Evolutionary conservation across 306 rosid species (phyloP).

Genomic region (Cercis canadensis): DNA sequence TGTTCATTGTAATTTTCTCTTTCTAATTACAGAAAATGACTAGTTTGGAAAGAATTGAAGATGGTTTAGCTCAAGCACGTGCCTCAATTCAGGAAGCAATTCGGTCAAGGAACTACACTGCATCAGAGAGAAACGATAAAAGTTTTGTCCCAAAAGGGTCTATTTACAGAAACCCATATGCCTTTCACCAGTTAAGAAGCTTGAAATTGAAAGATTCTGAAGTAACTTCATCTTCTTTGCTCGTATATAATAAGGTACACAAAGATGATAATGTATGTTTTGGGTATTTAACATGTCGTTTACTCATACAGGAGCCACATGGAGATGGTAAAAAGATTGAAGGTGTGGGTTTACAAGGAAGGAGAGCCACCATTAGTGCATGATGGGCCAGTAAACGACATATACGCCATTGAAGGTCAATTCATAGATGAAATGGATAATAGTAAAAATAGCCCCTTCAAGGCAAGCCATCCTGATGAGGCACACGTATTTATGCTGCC

Average conservation of each 20-base stretch:
- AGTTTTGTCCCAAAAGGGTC: conserved; percentile 39
- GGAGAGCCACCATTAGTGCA: conserved; percentile 68
- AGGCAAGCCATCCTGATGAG: conserved; percentile 51
- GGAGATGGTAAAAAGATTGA: conserved; percentile 69
- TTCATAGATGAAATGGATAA: conserved; percentile 71
- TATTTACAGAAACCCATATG: conserved; percentile 39
- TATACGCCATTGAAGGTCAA: conserved; percentile 74
- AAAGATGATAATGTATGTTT: no score
- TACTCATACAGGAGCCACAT: conserved; percentile 52
- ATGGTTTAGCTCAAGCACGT: conserved; percentile 39
- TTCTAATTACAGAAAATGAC: conserved; percentile 33
- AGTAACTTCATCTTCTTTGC: not conserved
- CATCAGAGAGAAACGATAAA: not conserved
- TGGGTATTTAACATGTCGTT: no score
- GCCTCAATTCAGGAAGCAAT: conserved; percentile 43
- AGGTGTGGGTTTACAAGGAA: conserved; percentile 68
- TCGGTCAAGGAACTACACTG: conserved; percentile 14
- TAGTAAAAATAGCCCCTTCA: conserved; percentile 49
- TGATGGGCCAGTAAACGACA: conserved; percentile 65
- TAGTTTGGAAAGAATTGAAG: conserved; percentile 42
- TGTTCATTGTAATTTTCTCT: not conserved
- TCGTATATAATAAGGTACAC: no score
- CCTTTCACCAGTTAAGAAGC: conserved; percentile 50
- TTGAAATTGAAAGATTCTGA: not conserved
- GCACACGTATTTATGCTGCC: conserved; percentile 66